Base-by-base conservation (phyloP, 331 rosid genomes). In the Quercus phellos region DNA sequence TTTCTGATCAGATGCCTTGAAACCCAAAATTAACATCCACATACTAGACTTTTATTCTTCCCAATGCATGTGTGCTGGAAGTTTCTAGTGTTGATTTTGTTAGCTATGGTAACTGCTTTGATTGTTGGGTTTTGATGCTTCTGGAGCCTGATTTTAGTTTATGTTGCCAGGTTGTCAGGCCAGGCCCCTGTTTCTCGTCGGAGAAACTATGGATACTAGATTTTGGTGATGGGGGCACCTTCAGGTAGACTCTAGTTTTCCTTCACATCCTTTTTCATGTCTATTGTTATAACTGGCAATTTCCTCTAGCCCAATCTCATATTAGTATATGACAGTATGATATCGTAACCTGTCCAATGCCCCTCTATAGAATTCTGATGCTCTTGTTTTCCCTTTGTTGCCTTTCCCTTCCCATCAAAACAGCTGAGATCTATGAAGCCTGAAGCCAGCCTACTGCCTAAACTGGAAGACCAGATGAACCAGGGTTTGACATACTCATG, bases 351-450 rank as follows among this genome's bases (percentile, higher is more conserved):
- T 90, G 87, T 87, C 97, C 90, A 76, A 83, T 83, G 85, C 82
- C 96, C 99, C 96, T 83, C 42, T 81, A 53, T 82, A 89, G 80
- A 89, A 87, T 88, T 88, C 99, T 95, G 99, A 95, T 95, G 89
- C 89, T 82, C 86, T 84, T 95, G 80, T 93, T 91, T 92, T 93
- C 89, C 97, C 96, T 85, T 78, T 94, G 87, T 89, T 89, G 90
- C 93, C 94, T 92, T 86, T 86, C 96, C 98, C 96, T 80, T 87
- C 96, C 99, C 90, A 84, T 85, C 88, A 87, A 95, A 91, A 95
- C 99, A 95, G 99, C 97, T 88, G 99, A 91, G 91, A 82, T 87
- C 88, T 89, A 80, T 90, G 97, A 95, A 91, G 98, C 99, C 98
- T 68, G 97, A 90, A 87, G 96, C 97, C 94, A 83, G 93, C 96